phyloP scores from a whole-genome alignment of 129 eudicot genomes.

The Daucus carota region DH1_v3.0 NC_030387.2:35318501-35319000 shows the following conservation, averaged over 20 bases:
- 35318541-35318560: neutral
- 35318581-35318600: neutral
- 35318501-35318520: neutral
- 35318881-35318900: conserved; percentile 47
- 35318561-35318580: neutral
- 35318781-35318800: conserved; percentile 41
- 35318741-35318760: neutral
- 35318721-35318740: neutral
- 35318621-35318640: neutral
- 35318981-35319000: conserved; percentile 21
- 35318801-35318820: conserved; percentile 43
- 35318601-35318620: neutral
- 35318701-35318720: neutral
- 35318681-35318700: neutral
- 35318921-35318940: conserved; percentile 21
- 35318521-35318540: neutral
- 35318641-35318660: neutral
- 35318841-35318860: conserved; percentile 32
- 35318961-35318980: neutral
- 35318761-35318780: conserved; percentile 52
- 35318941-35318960: conserved; percentile 9
- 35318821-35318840: conserved; percentile 42
- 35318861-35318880: conserved; percentile 44
- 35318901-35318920: conserved; percentile 30
- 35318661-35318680: neutral